Evolutionary conservation across 1,284 basidiomycete species (phyloP).

Genomic region (Trametes hirsuta): DNA sequence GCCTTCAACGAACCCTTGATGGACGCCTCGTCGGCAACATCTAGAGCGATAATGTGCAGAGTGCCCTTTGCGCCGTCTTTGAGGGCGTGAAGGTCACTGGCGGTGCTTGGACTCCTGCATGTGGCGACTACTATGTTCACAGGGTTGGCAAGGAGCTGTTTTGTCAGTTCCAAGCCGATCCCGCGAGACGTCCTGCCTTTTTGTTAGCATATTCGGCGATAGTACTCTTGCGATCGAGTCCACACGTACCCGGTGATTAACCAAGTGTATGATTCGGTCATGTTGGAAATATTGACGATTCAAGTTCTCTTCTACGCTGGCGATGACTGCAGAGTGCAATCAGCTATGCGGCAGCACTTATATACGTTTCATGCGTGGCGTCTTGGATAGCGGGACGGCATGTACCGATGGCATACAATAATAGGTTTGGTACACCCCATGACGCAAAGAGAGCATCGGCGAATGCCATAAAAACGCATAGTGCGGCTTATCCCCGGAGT

Average conservation of each 20-base stretch:
- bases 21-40: constrained; percentile 34
- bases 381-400: background rate
- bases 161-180: constrained; percentile 42
- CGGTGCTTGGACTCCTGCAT: constrained; percentile 38
- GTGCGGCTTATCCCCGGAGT: no score
- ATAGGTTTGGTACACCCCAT: no score
- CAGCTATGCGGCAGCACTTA: background rate
- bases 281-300: no score
- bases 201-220: background rate
- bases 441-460: no score
- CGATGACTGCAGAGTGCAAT: no score
- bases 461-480: no score
- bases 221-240: background rate
- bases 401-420: no score
- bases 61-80: constrained; percentile 23
- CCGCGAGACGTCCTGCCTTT: constrained; percentile 39
- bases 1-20: constrained; percentile 31
- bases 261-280: background rate
- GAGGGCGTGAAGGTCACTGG: constrained; percentile 32
- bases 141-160: constrained; percentile 37
- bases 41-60: constrained; percentile 39
- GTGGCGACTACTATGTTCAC: constrained; percentile 41
- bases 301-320: no score
- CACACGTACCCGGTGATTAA: constrained; percentile 4
- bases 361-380: background rate